Conservation (phyloP, 2,329 filamentous ascomycete species). For the Paracorniculantispora psalliotae region DNA sequence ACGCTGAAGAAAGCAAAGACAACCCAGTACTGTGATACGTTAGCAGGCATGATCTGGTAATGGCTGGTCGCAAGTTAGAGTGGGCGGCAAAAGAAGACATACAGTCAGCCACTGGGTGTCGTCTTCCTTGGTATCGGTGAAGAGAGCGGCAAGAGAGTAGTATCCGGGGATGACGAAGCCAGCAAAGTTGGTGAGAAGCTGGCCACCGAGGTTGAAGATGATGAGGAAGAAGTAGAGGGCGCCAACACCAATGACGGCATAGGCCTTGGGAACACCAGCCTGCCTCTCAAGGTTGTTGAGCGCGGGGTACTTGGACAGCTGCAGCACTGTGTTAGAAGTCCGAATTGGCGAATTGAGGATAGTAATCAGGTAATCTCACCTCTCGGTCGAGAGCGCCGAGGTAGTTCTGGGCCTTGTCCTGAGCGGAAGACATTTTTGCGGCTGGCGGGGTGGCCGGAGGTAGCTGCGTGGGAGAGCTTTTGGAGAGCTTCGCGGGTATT, state of each 20-base stretch:
- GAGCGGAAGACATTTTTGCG: conserved; percentile 62
- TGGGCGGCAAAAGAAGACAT: conserved; percentile 29
- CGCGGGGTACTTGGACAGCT: conserved; percentile 81
- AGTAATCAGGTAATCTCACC: conserved; percentile 45
- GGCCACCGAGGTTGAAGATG: conserved; percentile 86
- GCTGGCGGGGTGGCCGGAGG: conserved; percentile 14
- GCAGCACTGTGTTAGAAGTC: not conserved
- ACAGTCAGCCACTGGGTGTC: conserved; percentile 79
- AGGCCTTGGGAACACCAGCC: conserved; percentile 78
- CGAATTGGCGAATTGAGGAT: not conserved
- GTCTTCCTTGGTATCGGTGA: conserved; percentile 65
- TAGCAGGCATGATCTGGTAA: conserved; percentile 24
- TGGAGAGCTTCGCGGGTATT: not conserved
- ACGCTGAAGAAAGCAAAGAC: conserved; percentile 80
- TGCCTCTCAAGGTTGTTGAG: conserved; percentile 85
- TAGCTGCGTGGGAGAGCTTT: not conserved
- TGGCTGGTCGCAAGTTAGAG: not conserved
- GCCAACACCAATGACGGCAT: conserved; percentile 69
- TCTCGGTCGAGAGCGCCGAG: conserved; percentile 77
- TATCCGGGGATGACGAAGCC: conserved; percentile 80
- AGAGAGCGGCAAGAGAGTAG: conserved; percentile 76
- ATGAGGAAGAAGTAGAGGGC: conserved; percentile 86
- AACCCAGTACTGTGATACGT: conserved; percentile 71
- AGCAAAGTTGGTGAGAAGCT: conserved; percentile 81
- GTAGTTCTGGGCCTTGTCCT: conserved; percentile 72